A percentile compares a stretch with the other conserved stretches of the same genome.
Conservation (phyloP, 495 filamentous ascomycete genomes). For the Darksidea phi region DNA sequence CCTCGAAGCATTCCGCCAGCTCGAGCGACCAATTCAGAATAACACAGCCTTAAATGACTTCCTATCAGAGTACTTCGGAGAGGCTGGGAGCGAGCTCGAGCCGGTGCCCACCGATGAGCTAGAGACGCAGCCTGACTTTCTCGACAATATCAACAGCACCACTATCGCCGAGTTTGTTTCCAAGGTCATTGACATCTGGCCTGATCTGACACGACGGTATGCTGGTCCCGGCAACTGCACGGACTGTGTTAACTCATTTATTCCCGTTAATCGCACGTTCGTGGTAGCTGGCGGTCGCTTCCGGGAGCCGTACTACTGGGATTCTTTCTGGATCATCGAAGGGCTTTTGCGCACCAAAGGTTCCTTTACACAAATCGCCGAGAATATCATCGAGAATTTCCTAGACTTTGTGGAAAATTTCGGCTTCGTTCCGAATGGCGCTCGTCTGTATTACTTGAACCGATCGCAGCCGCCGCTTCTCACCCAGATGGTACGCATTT, state of each 20-base stretch:
- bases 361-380: slow-evolving; percentile 38
- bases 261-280: slow-evolving; percentile 38
- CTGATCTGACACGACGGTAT: slow-evolving; percentile 36
- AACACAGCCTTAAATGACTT: slow-evolving; percentile 36
- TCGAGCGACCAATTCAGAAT: slow-evolving; percentile 33
- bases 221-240: slow-evolving; percentile 33
- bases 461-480: slow-evolving; percentile 37
- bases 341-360: slow-evolving; percentile 36
- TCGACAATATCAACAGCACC: slow-evolving; percentile 33
- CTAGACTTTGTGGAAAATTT: slow-evolving; percentile 37
- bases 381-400: slow-evolving; percentile 40
- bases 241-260: slow-evolving; percentile 36
- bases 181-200: slow-evolving; percentile 40
- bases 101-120: slow-evolving; percentile 21
- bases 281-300: slow-evolving; percentile 40
- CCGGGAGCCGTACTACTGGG: slow-evolving; percentile 41
- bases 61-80: slow-evolving; percentile 35
- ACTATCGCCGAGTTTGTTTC: slow-evolving; percentile 29
- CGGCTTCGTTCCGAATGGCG: slow-evolving; percentile 39
- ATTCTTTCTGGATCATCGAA: slow-evolving; percentile 39
- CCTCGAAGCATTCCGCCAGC: slow-evolving; percentile 33
- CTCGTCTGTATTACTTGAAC: slow-evolving; percentile 36
- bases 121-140: slow-evolving; percentile 31
- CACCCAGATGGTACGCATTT: slow-evolving; percentile 36
- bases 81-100: slow-evolving; percentile 35